Evolutionary conservation across 257 asterid genomes (phyloP), one percentile per base, ranked within the genome.

Genomic region (Thymus mandschuricus): DNA sequence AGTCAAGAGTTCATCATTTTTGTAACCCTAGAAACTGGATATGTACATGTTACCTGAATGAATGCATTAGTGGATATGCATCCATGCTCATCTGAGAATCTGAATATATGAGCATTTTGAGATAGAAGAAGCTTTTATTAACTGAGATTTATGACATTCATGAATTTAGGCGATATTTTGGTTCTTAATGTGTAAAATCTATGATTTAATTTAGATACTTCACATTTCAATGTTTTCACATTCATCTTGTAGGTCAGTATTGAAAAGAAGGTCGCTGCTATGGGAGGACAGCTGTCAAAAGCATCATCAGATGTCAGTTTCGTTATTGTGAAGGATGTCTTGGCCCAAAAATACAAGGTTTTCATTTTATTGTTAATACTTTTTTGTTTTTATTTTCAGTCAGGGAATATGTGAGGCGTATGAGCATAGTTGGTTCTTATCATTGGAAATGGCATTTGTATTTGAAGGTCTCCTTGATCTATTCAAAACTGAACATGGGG

Each of bases 241-340:
- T 35, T 68, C 55, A 57, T 12, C 80, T 65, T 81, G 78, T 79
- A 95, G 99, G 93, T 77, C 65, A 82, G 85, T 75, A 88, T 95
- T 58, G 84, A 59, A 46, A 87, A 86, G 84, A 81, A 86, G 88
- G 91, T 92, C 40, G 63, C 83, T 59, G 95, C 98, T 50, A 95
- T 95, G 99, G 97, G 97, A 74, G 99, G 98, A 76, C 77, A 84
- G 40, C 64, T 95, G 76, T 70, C 80, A 62, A 92, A 84, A 86
- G 80, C 88, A 78, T 88, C 98, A 71, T 67, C 86, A 63, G 98
- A 92, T 80, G 95, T 91, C 81, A 88, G 71, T 83, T 92, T 95
- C 83, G 97, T 95, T 34, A 82, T 95, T 74, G 98, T 78, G 78
- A 89, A 92, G 87, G 88, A 86, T 81, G 99, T 95, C 77, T 81